Evolutionary conservation across 179 eudicot genomes (phyloP).

Genomic region (Silene vulgaris): DNA sequence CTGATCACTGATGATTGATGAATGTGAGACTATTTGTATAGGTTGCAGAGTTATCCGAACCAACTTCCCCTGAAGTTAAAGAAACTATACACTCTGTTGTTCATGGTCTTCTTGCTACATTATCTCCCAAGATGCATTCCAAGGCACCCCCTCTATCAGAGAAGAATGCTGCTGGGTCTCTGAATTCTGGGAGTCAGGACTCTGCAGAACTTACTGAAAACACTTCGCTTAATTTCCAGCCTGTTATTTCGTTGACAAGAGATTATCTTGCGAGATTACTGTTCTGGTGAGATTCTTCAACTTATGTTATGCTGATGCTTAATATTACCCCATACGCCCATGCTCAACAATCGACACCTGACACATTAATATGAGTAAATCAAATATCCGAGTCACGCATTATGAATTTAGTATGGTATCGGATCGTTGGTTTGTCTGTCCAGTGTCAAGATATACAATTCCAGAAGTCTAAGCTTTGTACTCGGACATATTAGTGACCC

Average conservation of each 20-base stretch:
- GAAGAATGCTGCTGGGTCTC: conserved; percentile 49
- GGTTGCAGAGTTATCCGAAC: conserved; percentile 93
- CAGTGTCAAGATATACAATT: neutral
- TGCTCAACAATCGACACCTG: neutral
- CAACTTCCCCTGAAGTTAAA: conserved; percentile 69
- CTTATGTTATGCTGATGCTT: neutral
- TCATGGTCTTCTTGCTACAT: conserved; percentile 91
- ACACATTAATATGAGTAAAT: neutral
- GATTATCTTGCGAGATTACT: conserved; percentile 90
- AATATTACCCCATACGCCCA: neutral
- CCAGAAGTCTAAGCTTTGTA: neutral
- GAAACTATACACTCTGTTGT: conserved; percentile 74
- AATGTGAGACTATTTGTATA: conserved; percentile 25
- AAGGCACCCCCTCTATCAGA: conserved; percentile 62
- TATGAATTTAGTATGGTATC: neutral
- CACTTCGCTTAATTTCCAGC: conserved; percentile 77
- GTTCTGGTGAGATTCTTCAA: conserved; percentile 58
- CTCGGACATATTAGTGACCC: neutral
- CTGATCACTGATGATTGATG: conserved; percentile 13
- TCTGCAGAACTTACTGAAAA: conserved; percentile 72
- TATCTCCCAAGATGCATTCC: conserved; percentile 94
- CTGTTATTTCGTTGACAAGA: conserved; percentile 70
- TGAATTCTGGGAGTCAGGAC: conserved; percentile 48
- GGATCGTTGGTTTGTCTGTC: too few relatives aligned
- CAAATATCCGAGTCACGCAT: neutral